Evolutionary conservation across 2,329 filamentous ascomycete species (phyloP).

Genomic region (Ascochyta fabae): DNA sequence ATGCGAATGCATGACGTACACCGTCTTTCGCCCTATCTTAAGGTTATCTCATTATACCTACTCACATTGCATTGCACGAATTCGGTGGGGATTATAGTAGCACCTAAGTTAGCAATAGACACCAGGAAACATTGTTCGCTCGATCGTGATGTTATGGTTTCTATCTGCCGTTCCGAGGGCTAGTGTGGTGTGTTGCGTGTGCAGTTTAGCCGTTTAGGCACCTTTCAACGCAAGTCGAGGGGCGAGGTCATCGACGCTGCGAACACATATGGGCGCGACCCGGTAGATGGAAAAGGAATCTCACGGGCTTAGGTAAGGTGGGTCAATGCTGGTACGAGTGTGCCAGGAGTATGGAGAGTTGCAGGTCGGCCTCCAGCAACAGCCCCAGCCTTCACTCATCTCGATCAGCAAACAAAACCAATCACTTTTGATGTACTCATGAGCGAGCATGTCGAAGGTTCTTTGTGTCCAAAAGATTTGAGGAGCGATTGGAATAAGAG

Average conservation of each 20-base stretch:
- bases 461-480: no score
- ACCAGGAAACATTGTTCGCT: not conserved
- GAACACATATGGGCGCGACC: not conserved
- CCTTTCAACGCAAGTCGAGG: not conserved
- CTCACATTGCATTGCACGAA: not conserved
- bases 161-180: slow-evolving; percentile 2
- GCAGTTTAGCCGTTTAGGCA: slow-evolving; percentile 46
- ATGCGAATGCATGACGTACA: not conserved
- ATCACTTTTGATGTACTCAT: not conserved
- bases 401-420: not conserved
- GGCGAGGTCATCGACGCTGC: not conserved
- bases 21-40: not conserved
- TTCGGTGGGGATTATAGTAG: not conserved
- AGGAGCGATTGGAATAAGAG: no score
- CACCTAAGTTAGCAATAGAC: not conserved
- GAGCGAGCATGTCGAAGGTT: no score
- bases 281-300: not conserved
- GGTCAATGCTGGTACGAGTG: not conserved
- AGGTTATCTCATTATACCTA: not conserved
- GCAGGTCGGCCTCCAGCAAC: not conserved
- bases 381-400: not conserved
- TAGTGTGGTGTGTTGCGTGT: not conserved
- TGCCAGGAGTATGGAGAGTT: not conserved
- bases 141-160: not conserved
- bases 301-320: not conserved